Percentiles rank a stretch among this genome's conserved stretches.
These are phyloP conservation scores for Mrakia hoshinonis DNA, from an alignment of 768 basidiomycete species.

Conservation along the genomic window DNA sequence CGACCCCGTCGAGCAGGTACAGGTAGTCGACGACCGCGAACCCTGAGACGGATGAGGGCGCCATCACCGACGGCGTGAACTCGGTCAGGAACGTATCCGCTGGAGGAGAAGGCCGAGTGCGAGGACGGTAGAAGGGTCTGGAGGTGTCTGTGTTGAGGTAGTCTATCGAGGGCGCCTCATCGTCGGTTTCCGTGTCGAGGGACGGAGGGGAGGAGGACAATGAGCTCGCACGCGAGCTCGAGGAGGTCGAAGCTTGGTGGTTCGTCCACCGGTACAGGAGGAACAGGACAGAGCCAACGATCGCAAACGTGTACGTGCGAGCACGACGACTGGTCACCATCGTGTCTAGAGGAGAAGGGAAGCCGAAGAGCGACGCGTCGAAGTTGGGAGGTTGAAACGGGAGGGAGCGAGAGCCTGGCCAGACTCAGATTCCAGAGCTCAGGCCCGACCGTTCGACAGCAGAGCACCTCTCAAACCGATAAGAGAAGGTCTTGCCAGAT, in stretches of 20 bases:
- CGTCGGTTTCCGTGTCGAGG: no score
- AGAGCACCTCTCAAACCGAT: no score
- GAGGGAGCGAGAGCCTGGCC: no score
- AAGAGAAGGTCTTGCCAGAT: no score
- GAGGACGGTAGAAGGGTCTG: not conserved
- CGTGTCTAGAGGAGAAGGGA: no score
- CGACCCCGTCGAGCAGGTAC: not conserved
- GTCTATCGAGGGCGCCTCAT: not conserved
- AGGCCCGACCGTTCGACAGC: no score
- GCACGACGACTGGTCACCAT: slow-evolving; percentile 2
- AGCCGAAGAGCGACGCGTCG: no score
- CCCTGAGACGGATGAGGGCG: not conserved
- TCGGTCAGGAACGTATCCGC: not conserved
- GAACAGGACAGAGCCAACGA: not conserved
- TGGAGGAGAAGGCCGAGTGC: not conserved
- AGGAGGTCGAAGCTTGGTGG: not conserved
- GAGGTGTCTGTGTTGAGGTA: not conserved
- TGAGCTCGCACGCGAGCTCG: not conserved
- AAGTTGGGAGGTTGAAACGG: no score
- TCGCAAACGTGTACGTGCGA: not conserved
- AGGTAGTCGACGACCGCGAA: not conserved
- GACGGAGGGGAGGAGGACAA: not conserved
- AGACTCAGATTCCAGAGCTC: no score
- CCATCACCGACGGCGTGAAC: not conserved
- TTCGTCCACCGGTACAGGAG: slow-evolving; percentile 5